Evolutionary conservation across 495 filamentous ascomycete species (phyloP), one percentile per base, ranked within the genome.

Genomic region (Letharia columbiana): DNA sequence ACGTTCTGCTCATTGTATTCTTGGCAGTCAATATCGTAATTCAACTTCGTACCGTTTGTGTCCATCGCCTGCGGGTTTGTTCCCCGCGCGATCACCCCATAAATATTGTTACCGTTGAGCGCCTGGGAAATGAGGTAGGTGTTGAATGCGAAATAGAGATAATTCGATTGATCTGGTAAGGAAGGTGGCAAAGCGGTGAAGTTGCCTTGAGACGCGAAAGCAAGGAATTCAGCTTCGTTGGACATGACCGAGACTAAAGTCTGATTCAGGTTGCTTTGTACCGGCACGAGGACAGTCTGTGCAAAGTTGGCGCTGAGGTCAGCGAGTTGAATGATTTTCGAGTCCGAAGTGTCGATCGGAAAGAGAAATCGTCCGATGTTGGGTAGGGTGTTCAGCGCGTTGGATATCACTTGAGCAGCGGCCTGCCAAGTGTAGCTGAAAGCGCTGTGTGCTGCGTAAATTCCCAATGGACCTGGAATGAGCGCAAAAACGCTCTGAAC

Each of bases 101-200:
- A 44, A 39, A 67, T 33, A 20, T 63, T 59, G 17, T 59, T 67
- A 17, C 50, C 47, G 41, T 45, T 59, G 31, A 67, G 47, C 4
- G 47, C 52, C 7, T 54, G 49, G n/a, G 66, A 63, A 45, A 63
- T 58, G 45, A 67, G 47, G 40, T 67, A 67, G 9, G 66, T 59
- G 41, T 67, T 63, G 66, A 67, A 67, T 23, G 60, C 47, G 50
- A 63, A 62, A n/a, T 64, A 59, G 31, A 67, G 61, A 39, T 63
- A 67, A 18, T 56, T 44, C 1, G n/a, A 18, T 28, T 63, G 41
- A 28, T 35, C 56, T 57, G 54, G 39, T 11, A 58, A 23, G n/a
- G 45, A 45, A 15, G 39, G 66, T 23, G 52, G 45, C 35, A 33
- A 20, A 12, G 41, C 49, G n/a, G 50, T 52, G 15, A 67, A 67